Conservation (phyloP, 2,329 filamentous ascomycete genomes). For the Penicillium psychrosexuale region DNA sequence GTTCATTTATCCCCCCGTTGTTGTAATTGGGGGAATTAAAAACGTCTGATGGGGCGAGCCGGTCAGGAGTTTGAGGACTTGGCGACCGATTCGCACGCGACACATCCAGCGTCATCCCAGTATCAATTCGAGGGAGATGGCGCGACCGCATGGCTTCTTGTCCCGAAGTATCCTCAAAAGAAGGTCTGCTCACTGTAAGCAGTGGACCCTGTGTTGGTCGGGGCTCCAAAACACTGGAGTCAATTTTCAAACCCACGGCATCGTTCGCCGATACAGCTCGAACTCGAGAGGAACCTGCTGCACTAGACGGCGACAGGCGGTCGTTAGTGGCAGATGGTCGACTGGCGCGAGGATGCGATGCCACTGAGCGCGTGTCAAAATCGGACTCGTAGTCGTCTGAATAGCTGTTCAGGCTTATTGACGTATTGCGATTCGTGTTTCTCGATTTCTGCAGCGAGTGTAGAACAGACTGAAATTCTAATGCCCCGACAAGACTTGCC, state of each 20-base stretch:
- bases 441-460: conserved; percentile 80
- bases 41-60: conserved; percentile 44
- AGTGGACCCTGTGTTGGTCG: conserved; percentile 26
- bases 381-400: conserved; percentile 60
- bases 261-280: conserved; percentile 62
- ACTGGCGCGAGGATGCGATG: conserved; percentile 45
- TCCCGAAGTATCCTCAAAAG: conserved; percentile 23
- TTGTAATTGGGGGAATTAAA: conserved; percentile 41
- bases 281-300: conserved; percentile 30
- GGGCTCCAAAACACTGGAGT: conserved; percentile 36
- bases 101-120: conserved; percentile 24
- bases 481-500: conserved; percentile 84
- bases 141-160: conserved; percentile 15
- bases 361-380: conserved; percentile 47
- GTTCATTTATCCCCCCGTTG: conserved; percentile 18
- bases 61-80: conserved; percentile 35
- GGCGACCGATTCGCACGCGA: conserved; percentile 32
- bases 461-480: conserved; percentile 89
- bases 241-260: conserved; percentile 47
- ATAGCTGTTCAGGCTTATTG: conserved; percentile 66
- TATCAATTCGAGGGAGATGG: conserved; percentile 22
- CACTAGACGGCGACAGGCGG: conserved; percentile 26
- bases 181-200: conserved; percentile 42
- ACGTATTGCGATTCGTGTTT: conserved; percentile 64
- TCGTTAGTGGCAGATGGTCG: conserved; percentile 20